phyloP scores from a whole-genome alignment of 2,329 filamentous ascomycete species.

The Alternaria sp. region DNA sequence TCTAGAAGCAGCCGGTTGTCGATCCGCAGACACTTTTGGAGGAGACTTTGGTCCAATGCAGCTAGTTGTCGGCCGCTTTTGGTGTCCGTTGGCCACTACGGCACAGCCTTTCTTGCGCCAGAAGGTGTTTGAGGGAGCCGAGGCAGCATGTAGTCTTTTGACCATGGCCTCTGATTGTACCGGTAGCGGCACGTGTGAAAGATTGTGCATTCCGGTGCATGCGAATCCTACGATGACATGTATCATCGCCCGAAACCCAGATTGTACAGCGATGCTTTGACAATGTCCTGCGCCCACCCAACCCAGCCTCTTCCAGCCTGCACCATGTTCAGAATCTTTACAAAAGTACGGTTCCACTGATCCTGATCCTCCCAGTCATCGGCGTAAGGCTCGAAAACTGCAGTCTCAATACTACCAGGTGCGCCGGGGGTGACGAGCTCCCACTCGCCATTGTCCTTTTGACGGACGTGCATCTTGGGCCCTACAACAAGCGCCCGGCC shows the following conservation, averaged over 20 bases:
- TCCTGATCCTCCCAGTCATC: constrained; percentile 67
- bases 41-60: neutral
- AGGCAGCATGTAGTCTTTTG: neutral
- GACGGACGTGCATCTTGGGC: constrained; percentile 61
- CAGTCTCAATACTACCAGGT: constrained; percentile 51
- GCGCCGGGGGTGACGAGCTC: constrained; percentile 37
- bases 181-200: neutral
- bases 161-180: neutral
- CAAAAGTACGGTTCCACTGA: constrained; percentile 62
- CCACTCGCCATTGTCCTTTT: constrained; percentile 51
- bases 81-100: neutral
- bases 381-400: constrained; percentile 69
- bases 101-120: neutral
- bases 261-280: constrained; percentile 40
- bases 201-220: neutral
- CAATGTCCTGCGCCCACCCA: constrained; percentile 57
- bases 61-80: neutral
- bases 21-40: neutral
- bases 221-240: neutral
- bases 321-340: constrained; percentile 63
- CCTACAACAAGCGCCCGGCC: constrained; percentile 67
- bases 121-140: neutral
- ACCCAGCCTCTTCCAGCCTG: constrained; percentile 63
- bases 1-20: constrained; percentile 2
- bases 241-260: constrained; percentile 30